Evolutionary conservation across 805 yeast species (phyloP).

Genomic region (Wickerhamiella australiensis): DNA sequence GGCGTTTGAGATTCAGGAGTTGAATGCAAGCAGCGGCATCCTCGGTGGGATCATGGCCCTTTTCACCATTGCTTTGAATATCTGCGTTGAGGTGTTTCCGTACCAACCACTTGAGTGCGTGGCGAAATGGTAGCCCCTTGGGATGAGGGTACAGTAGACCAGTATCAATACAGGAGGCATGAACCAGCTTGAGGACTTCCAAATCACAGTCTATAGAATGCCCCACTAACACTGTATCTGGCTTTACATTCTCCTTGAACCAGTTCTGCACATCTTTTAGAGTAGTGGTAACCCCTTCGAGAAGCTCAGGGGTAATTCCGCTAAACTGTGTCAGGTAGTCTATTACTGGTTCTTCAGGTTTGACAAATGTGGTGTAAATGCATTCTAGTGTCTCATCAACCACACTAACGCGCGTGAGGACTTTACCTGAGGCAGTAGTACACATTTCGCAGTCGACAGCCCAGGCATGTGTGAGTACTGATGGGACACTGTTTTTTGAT

Average conservation of each 20-base stretch:
- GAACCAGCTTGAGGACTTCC: slow-evolving; percentile 55
- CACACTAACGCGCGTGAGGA: slow-evolving; percentile 64
- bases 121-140: slow-evolving; percentile 51
- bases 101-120: slow-evolving; percentile 64
- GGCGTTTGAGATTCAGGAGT: slow-evolving; percentile 54
- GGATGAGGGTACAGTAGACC: slow-evolving; percentile 59
- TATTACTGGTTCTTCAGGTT: slow-evolving; percentile 59
- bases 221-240: slow-evolving; percentile 63
- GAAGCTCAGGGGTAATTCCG: slow-evolving; percentile 67
- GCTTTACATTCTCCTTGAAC: slow-evolving; percentile 37
- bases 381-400: slow-evolving; percentile 47
- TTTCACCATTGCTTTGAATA: slow-evolving; percentile 52
- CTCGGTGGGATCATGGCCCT: slow-evolving; percentile 77
- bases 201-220: slow-evolving; percentile 85
- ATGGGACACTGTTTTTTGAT: slow-evolving; percentile 31
- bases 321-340: slow-evolving; percentile 78
- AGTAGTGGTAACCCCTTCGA: slow-evolving; percentile 51
- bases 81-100: slow-evolving; percentile 39
- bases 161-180: slow-evolving; percentile 70
- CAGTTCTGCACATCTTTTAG: slow-evolving; percentile 54
- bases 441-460: slow-evolving; percentile 96
- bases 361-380: slow-evolving; percentile 60
- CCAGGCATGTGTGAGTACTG: slow-evolving; percentile 33
- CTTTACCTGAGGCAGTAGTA: slow-evolving; percentile 43
- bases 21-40: slow-evolving; percentile 76